These are phyloP conservation scores for Colletotrichum aenigma DNA, from an alignment of 2,329 filamentous ascomycete genomes.

Conservation along the genomic window DNA sequence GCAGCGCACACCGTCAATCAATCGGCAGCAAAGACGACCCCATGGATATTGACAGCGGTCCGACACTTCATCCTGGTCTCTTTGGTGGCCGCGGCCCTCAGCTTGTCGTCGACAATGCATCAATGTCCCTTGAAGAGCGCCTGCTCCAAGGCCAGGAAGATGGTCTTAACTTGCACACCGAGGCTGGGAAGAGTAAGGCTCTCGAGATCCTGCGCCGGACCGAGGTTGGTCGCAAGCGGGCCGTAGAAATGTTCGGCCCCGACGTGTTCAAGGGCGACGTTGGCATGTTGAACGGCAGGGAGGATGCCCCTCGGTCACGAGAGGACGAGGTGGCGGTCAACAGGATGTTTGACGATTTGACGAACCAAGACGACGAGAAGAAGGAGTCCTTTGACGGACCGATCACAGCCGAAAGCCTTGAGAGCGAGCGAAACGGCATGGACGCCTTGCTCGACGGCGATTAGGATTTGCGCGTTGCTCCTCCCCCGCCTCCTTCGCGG, in stretches of 20 bases:
- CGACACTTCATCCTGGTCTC: constrained; percentile 45
- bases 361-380: constrained; percentile 57
- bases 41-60: constrained; percentile 41
- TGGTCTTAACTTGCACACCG: constrained; percentile 47
- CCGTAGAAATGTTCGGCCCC: constrained; percentile 55
- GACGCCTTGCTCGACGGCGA: constrained; percentile 50
- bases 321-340: constrained; percentile 55
- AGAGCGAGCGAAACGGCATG: constrained; percentile 51
- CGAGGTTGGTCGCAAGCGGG: constrained; percentile 52
- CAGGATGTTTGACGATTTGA: constrained; percentile 61
- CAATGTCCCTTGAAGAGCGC: constrained; percentile 53
- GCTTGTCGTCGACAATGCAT: constrained; percentile 41
- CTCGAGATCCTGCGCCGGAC: constrained; percentile 58
- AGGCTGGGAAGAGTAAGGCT: constrained; percentile 52
- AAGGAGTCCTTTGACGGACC: constrained; percentile 33
- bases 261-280: constrained; percentile 47
- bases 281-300: constrained; percentile 16
- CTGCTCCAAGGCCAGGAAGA: constrained; percentile 53
- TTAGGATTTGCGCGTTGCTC: constrained; percentile 24
- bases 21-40: constrained; percentile 34
- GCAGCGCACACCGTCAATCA: constrained; percentile 11
- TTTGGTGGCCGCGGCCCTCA: constrained; percentile 47
- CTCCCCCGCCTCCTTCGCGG: background rate
- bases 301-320: constrained; percentile 24
- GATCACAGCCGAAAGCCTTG: constrained; percentile 46